These are phyloP conservation scores for Mantamonas sphyraenae DNA, from an alignment of 78 protist species.

Conservation along the genomic window DNA sequence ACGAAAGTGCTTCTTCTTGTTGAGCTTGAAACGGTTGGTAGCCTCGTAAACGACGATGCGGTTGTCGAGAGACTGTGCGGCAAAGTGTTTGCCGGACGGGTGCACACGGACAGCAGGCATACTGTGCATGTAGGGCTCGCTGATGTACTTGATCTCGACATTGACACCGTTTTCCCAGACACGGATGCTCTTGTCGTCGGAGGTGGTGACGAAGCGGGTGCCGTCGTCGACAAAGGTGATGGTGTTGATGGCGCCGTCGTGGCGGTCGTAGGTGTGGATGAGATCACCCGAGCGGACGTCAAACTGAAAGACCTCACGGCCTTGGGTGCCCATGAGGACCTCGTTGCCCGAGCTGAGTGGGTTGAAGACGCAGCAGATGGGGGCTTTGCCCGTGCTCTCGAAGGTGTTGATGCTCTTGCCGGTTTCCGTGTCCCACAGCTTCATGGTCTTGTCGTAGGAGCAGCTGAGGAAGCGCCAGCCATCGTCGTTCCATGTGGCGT, in stretches of 20 bases:
- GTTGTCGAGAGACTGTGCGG: conserved; percentile 84
- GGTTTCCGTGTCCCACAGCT: conserved; percentile 93
- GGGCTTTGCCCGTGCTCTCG: conserved; percentile 65
- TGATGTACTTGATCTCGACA: conserved; percentile 77
- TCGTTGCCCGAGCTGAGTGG: conserved; percentile 72
- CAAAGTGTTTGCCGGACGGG: conserved; percentile 72
- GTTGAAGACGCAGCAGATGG: conserved; percentile 55
- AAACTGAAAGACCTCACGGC: background rate
- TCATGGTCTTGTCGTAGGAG: conserved; percentile 61
- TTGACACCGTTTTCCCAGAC: conserved; percentile 95
- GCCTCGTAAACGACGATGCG: conserved; percentile 69
- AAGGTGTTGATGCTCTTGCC: conserved; percentile 49
- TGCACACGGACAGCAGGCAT: conserved; percentile 70
- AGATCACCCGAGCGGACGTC: conserved; percentile 2
- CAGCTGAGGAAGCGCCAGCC: conserved; percentile 69
- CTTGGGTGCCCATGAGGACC: conserved; percentile 26
- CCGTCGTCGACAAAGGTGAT: conserved; percentile 81
- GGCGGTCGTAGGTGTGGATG: conserved; percentile 82
- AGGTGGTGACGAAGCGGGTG: conserved; percentile 65
- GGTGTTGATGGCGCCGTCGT: conserved; percentile 83
- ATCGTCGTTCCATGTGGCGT: conserved; percentile 55
- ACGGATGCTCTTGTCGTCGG: conserved; percentile 89
- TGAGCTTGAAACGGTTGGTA: conserved; percentile 53
- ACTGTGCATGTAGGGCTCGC: conserved; percentile 70
- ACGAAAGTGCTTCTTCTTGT: conserved; percentile 65